phyloP scores from a whole-genome alignment of 176 grass and related monocot species.

The Sorghum bicolor region DNA sequence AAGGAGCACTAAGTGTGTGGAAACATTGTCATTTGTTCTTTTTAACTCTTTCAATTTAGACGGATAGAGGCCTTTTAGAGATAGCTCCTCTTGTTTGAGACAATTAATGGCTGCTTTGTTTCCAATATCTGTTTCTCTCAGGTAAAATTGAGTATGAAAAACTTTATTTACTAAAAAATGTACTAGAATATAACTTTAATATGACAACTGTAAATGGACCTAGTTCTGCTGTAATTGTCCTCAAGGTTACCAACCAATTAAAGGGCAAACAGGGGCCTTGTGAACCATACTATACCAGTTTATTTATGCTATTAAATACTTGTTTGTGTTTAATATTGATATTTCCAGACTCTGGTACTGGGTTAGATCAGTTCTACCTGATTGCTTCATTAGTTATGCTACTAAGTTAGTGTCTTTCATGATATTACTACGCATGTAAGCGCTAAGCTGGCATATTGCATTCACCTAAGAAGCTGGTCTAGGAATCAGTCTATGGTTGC shows the following conservation, averaged over 20 bases:
- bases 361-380: neutral
- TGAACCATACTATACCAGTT: conserved; percentile 3
- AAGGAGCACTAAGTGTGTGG: neutral
- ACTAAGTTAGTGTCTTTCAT: neutral
- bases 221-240: neutral
- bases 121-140: neutral
- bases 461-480: neutral
- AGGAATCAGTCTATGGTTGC: neutral
- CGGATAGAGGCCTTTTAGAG: neutral
- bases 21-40: neutral
- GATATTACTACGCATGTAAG: neutral
- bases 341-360: neutral
- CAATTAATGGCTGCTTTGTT: neutral
- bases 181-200: neutral
- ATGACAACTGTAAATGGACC: neutral
- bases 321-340: neutral
- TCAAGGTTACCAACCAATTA: neutral
- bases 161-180: neutral
- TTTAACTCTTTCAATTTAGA: neutral
- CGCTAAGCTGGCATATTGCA: neutral
- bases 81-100: neutral
- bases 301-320: neutral
- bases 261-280: neutral
- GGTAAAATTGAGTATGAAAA: neutral
- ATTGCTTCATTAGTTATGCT: neutral